Base-by-base conservation (phyloP, 495 filamentous ascomycete genomes). In the Amniculicola lignicola region DNA sequence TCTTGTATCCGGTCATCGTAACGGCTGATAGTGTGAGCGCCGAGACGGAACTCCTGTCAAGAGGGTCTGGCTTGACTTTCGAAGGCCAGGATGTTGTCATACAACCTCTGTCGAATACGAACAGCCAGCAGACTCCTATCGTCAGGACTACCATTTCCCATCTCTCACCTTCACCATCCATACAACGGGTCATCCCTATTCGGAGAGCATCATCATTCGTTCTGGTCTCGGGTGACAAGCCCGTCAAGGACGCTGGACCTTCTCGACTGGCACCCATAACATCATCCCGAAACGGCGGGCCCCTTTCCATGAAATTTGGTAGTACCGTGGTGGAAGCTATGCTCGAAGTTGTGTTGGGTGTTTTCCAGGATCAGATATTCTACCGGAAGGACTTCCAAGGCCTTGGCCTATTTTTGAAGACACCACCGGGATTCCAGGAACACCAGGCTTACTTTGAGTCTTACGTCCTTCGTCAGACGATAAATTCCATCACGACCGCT, bases 391-490 rank as follows among this genome's bases (percentile, higher is more conserved):
- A 98, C 23, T 98, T 96, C 63, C 76, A 86, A 2, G 92, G 94
- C 2, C 85, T 98, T 46, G 88, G 88, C 0, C 71, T 97, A 23
- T 93, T 88, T 63, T 72, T 88, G n/a, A 95, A 93, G 67, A 82
- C 90, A 1, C 93, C 93, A 2, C 87, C 93, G 3, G 90, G 92
- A 1, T 95, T 92, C 64, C 79, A 89, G 63, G 92, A 96, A 63
- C 88, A 96, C 59, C 90, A 95, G 58, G 90, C 90, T 4, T 92
- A 88, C 67, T 96, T 97, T 63, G 88, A 91, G 67, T 94, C 94
- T 0, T 96, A 92, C 71, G 69, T 97, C 11, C 75, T 96, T 14
- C 80, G 81, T 27, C 86, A 84, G 48, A 81, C 86, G 7, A 76
- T 97, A 37, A 81, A 82, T 6, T 80, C 85, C 39, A 68, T 96